These are phyloP conservation scores for Carex arenaria DNA, from an alignment of 202 grass and related monocot species.

Conservation along the genomic window DNA sequence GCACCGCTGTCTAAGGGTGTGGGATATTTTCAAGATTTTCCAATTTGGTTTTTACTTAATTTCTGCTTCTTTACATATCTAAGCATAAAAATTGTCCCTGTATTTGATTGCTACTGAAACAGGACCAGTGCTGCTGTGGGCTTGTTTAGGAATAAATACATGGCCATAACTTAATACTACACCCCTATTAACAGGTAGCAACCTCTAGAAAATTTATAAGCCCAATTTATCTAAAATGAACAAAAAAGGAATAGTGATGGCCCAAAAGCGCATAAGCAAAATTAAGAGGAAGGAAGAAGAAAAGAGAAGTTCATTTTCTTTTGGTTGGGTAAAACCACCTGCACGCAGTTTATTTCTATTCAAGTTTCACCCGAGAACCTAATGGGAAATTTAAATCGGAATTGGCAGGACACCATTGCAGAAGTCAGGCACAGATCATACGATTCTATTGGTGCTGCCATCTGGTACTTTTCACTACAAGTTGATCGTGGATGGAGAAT, in stretches of 20 bases:
- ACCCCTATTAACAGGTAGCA: not conserved
- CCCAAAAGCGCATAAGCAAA: not conserved
- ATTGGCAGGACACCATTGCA: constrained; percentile 60
- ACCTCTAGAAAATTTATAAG: not conserved
- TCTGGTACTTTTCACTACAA: constrained; percentile 86
- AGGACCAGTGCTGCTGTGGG: not conserved
- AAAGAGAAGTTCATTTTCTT: not conserved
- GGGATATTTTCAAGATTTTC: not conserved
- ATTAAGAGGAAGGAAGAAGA: not conserved
- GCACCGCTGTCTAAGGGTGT: not conserved
- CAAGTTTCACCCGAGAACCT: constrained; percentile 2
- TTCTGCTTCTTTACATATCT: not conserved
- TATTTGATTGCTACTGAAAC: not conserved
- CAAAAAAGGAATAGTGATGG: not conserved
- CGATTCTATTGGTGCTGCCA: constrained; percentile 66
- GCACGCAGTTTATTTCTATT: not conserved
- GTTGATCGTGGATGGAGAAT: constrained; percentile 68
- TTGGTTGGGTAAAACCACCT: not conserved
- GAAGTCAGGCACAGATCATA: constrained; percentile 69
- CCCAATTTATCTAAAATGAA: not conserved
- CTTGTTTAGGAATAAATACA: not conserved
- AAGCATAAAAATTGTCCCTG: not conserved
- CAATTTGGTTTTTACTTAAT: not conserved
- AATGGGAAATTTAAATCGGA: not conserved
- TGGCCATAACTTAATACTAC: not conserved